phyloP scores from a whole-genome alignment of 1,139 yeast species.

The Blastobotrys illinoisensis region DNA sequence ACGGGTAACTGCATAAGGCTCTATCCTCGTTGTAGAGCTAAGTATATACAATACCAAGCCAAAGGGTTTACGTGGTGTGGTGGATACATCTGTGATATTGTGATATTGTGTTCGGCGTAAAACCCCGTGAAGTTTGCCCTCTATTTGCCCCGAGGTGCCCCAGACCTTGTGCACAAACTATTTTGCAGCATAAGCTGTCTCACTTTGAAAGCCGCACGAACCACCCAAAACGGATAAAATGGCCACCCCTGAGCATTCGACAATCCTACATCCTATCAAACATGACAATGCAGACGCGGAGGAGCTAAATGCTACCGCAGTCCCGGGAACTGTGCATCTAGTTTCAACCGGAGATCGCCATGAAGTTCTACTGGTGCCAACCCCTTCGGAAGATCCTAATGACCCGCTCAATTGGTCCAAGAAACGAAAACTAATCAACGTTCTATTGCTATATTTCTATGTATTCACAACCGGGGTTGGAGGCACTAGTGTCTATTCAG shows the following conservation, averaged over 20 bases:
- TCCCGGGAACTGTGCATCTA: conserved; percentile 60
- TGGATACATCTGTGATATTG: background rate
- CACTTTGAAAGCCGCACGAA: background rate
- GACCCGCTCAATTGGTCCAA: conserved; percentile 45
- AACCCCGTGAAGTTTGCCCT: no score
- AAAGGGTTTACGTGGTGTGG: no score
- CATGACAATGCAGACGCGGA: background rate
- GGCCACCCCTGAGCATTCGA: background rate
- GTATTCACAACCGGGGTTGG: conserved; percentile 43
- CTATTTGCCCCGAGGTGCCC: no score
- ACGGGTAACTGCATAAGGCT: background rate
- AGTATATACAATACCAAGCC: no score
- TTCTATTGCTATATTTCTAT: conserved; percentile 35
- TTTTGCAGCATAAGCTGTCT: background rate
- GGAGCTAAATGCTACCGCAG: background rate
- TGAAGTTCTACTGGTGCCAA: conserved; percentile 40
- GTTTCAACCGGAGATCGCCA: conserved; percentile 31
- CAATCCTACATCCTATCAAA: background rate
- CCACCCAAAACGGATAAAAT: background rate
- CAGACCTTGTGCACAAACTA: background rate
- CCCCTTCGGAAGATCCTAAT: conserved; percentile 45
- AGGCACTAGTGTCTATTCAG: conserved; percentile 45
- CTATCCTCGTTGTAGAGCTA: no score
- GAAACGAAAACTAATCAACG: conserved; percentile 34
- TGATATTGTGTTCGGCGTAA: background rate